phyloP scores from a whole-genome alignment of 1,139 yeast genomes.

The Nakaseomyces nivariensis region DNA sequence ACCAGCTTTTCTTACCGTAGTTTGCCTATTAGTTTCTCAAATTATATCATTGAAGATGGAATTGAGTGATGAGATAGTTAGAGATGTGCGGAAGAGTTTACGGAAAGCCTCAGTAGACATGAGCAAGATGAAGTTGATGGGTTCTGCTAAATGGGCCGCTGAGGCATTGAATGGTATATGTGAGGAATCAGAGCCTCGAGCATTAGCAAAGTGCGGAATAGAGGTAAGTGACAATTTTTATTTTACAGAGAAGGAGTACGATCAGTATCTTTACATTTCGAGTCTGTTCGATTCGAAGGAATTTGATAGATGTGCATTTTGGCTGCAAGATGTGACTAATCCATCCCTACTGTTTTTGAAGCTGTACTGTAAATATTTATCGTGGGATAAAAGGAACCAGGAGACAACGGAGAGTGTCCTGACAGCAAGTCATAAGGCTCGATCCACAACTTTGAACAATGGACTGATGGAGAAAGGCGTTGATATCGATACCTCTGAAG shows the following conservation, averaged over 20 bases:
- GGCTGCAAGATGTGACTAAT: conserved; percentile 43
- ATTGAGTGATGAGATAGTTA: conserved; percentile 6
- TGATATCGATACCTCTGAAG: conserved; percentile 4
- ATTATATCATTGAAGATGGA: background rate
- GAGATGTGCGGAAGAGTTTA: conserved; percentile 30
- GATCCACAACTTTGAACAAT: background rate
- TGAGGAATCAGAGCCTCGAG: conserved; percentile 10
- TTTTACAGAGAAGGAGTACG: conserved; percentile 32
- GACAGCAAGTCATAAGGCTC: conserved; percentile 15
- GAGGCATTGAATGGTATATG: conserved; percentile 58
- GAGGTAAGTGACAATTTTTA: conserved; percentile 4
- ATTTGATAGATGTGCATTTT: conserved; percentile 66
- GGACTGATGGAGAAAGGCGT: conserved; percentile 3
- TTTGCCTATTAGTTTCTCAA: too few relatives aligned
- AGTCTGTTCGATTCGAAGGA: conserved; percentile 77
- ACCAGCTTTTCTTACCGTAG: background rate
- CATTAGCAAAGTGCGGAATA: background rate
- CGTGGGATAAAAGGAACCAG: conserved; percentile 64
- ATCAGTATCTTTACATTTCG: conserved; percentile 50
- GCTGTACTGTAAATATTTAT: conserved; percentile 57
- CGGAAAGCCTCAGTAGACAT: conserved; percentile 34
- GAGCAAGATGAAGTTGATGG: conserved; percentile 37
- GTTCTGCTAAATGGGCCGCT: conserved; percentile 73
- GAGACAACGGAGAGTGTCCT: conserved; percentile 65
- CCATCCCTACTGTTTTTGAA: conserved; percentile 54